Conservation (phyloP, 2,329 filamentous ascomycete genomes). For the Colletotrichum musicola region DNA sequence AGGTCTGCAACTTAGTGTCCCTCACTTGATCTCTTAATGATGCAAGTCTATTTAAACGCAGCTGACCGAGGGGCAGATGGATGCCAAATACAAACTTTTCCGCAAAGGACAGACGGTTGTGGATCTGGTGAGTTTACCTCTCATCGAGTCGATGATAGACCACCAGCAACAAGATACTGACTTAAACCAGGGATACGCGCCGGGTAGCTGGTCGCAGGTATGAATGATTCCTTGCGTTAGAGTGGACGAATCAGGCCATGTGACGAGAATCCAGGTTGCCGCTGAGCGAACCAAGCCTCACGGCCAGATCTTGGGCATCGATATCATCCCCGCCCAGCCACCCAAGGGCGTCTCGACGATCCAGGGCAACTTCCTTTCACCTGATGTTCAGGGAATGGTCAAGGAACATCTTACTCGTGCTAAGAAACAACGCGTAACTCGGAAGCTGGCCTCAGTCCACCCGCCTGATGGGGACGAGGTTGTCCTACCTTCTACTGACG, state of each 20-base stretch:
- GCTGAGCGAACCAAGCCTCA: slow-evolving; percentile 80
- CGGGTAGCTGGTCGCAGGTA: slow-evolving; percentile 79
- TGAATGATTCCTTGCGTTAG: slow-evolving; percentile 16
- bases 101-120: slow-evolving; percentile 85
- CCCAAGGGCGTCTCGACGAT: slow-evolving; percentile 93
- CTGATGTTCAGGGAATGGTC: slow-evolving; percentile 79
- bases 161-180: neutral
- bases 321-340: slow-evolving; percentile 92
- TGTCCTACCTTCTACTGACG: neutral
- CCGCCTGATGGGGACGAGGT: slow-evolving; percentile 1
- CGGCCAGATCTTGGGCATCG: slow-evolving; percentile 89
- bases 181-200: slow-evolving; percentile 77
- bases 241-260: slow-evolving; percentile 3
- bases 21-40: neutral
- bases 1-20: slow-evolving; percentile 65
- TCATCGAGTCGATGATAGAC: no score
- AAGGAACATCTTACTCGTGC: slow-evolving; percentile 79
- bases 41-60: neutral
- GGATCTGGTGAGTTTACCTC: slow-evolving; percentile 76
- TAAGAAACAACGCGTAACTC: slow-evolving; percentile 57
- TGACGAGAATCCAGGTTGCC: slow-evolving; percentile 73
- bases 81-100: slow-evolving; percentile 85
- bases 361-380: slow-evolving; percentile 91
- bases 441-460: slow-evolving; percentile 46
- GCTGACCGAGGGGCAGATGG: slow-evolving; percentile 69